These are phyloP conservation scores for Avena insularis DNA, from an alignment of 176 grass and related monocot genomes.

Conservation along the genomic window DNA sequence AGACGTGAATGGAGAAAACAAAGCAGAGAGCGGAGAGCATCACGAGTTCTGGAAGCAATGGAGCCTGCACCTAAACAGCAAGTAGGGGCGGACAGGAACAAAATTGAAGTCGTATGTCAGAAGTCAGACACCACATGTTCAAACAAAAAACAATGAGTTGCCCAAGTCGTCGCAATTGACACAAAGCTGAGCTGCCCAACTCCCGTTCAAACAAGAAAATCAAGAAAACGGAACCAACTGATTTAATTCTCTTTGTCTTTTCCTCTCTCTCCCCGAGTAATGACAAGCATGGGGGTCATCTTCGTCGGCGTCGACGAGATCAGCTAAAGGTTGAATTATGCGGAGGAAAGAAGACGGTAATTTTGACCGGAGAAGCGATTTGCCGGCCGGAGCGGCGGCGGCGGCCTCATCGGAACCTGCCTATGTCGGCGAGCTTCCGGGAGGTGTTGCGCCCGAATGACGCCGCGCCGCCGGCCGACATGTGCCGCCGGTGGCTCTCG, in stretches of 20 bases:
- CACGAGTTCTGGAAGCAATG: not conserved
- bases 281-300: constrained; percentile 18
- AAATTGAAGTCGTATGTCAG: constrained; percentile 33
- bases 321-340: constrained; percentile 29
- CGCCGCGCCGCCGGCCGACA: constrained; percentile 46
- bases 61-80: not conserved
- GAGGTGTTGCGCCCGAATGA: constrained; percentile 59
- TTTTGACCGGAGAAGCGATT: not conserved
- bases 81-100: constrained; percentile 17
- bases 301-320: constrained; percentile 25
- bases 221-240: not conserved
- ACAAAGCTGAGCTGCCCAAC: not conserved
- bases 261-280: not conserved
- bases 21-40: no score
- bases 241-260: not conserved
- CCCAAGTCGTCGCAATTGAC: no score
- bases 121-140: constrained; percentile 32
- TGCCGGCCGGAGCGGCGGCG: not conserved
- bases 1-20: not conserved
- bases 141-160: not conserved
- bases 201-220: not conserved
- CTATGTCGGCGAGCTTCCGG: constrained; percentile 62
- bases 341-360: not conserved
- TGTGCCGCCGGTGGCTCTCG: constrained; percentile 53
- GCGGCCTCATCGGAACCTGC: constrained; percentile 58